Evolutionary conservation across 2,329 filamentous ascomycete species (phyloP), one percentile per base, ranked within the genome.

Genomic region (Epichloe sp.): DNA sequence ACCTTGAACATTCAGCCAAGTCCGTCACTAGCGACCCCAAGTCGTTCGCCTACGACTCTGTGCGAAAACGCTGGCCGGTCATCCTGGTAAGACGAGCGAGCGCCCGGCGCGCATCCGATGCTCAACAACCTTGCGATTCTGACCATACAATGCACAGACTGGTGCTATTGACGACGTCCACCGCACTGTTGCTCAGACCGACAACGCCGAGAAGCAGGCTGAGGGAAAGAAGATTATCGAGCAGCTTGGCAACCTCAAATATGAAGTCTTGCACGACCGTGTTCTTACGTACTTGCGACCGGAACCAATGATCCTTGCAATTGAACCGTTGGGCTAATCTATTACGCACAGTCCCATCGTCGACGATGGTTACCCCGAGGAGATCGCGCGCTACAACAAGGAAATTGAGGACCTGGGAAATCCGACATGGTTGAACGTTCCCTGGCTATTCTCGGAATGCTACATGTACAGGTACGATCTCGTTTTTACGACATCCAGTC

Each of bases 121-220:
- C 17, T 3, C 3, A 37, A 26, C 35, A 2, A 5, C 5, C 7
- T 1, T 26, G 11, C 38, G 15, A 43, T 14, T 40, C 15, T 49
- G 12, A 54, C 14, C n/a, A 2, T 21, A 10, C 8, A 19, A 7
- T 3, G 0, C 11, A 0, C 55, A 94, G 88, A 97, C 93, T 15
- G 82, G 89, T 64, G 87, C 85, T 51, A 93, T 98, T 62, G 91
- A 98, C 65, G 91, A 97, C 66, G 77, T 95, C n/a, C 89, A 95
- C 70, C 86, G 86, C 49, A 76, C 86, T 7, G 77, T 85, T 4
- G 72, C 74, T 36, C 69, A 73, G 52, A 72, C 74, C 49, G 73
- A 77, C 37, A 80, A 88, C 48, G 68, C 81, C 10, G 76, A 80
- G 53, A 85, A 85, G 63, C 68, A 75, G 36, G 78, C 78, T 23